Evolutionary conservation across 169 alveolate genomes (phyloP), one percentile per base, ranked within the genome.

Genomic region (Cyclospora cayetanensis): DNA sequence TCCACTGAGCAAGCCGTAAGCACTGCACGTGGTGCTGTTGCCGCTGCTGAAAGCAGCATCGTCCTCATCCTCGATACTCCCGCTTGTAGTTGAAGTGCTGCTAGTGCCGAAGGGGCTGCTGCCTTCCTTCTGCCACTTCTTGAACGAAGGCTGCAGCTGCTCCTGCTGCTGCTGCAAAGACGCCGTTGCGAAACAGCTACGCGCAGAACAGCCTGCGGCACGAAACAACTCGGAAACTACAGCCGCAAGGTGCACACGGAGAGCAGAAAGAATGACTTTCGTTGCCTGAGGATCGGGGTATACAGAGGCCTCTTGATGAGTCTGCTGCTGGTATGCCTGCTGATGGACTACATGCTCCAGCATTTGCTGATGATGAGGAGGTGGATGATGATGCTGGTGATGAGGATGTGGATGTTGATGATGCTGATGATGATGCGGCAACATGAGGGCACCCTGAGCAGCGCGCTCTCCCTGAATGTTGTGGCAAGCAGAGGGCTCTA

Each of bases 71-170:
- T 79, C 70, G 29, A 50, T 41, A n/a, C 88, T 55, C n/a, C 88
- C 70, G 70, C 72, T 79, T 27, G 88, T 79, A 20, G 70, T 42
- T 1, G 72, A 66, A 18, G 88, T 79, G 70, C 88, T 79, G 72
- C 88, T 79, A 42, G 88, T 79, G 41, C 88, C 88, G 11, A 50
- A 46, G 72, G 88, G 88, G 37, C 88, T 79, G 88, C 72, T 79
- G 88, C 88, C 88, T 60, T 70, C 88, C 50, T 50, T 55, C n/a
- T 27, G 88, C 50, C 31, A 50, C 22, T 46, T 50, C 50, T 43
- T 50, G 72, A 43, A 46, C 9, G 50, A 46, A 50, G 88, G 88
- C 70, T 46, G 88, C 31, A 46, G 70, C 52, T 46, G 70, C 43
- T 31, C 72, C 85, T 74, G 85, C n/a, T n/a, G n/a, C 20, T n/a